A percentile compares a stretch with the other conserved stretches of the same genome.
Conservation (phyloP, 2,329 filamentous ascomycete species). For the Cadophora malorum region DNA sequence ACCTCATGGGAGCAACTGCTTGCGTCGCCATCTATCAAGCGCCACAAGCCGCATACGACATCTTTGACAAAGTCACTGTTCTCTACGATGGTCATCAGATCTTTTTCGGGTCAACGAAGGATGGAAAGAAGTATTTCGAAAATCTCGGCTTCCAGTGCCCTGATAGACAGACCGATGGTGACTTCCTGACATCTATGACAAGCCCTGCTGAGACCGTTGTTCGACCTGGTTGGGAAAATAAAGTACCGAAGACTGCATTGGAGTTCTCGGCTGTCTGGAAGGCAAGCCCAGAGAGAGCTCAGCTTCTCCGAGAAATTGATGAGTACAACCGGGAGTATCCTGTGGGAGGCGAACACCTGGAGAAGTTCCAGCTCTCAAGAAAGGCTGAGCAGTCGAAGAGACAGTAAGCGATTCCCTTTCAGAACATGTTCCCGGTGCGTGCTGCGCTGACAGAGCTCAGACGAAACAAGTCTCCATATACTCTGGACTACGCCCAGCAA, state of each 20-base stretch:
- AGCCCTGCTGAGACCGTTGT: neutral
- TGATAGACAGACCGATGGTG: neutral
- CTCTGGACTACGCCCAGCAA: neutral
- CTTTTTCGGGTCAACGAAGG: neutral
- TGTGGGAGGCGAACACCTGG: neutral
- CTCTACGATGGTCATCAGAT: neutral
- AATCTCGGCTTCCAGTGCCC: neutral
- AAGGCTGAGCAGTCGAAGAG: neutral
- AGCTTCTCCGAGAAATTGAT: neutral
- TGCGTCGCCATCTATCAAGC: neutral
- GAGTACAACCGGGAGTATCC: neutral
- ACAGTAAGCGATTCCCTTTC: neutral
- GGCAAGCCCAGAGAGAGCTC: neutral
- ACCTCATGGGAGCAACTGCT: slow-evolving; percentile 2
- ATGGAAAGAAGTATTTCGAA: neutral
- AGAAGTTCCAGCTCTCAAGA: neutral
- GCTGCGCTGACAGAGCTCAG: neutral
- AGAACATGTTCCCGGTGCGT: neutral
- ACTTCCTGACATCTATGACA: neutral
- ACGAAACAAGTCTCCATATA: neutral
- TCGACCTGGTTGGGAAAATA: neutral
- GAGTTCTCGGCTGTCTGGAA: neutral
- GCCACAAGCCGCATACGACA: neutral
- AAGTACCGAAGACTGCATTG: neutral
- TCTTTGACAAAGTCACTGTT: neutral